Base-by-base conservation (phyloP, 768 basidiomycete genomes). In the Russula griseocarnosa region DNA sequence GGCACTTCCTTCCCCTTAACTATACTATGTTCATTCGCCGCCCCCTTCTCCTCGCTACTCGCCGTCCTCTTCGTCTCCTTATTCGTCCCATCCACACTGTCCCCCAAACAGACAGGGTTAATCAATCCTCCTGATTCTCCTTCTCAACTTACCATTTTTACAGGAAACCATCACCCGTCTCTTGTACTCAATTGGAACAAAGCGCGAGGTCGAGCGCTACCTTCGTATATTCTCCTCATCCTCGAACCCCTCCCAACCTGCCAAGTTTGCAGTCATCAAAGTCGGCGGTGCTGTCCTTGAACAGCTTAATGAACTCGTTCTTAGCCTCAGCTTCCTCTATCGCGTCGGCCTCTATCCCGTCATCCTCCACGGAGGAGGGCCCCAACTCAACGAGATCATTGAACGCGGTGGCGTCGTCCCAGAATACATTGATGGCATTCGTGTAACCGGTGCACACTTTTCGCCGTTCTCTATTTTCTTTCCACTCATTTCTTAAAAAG, bases 331-430 rank as follows among this genome's bases (percentile, higher is more conserved):
- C 76, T 99, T 98, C 81, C 80, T 99, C 63, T 96, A 96, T 77
- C 86, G 94, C 36, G 89, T 99, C 55, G 97, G 97, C 4, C 83
- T 99, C n/a, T 99, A 96, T 77, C 97, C 97, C 0, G 90, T 99
- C 64, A 86, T 99, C 55, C 83, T 99, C 6, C 97, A 99, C 77
- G 97, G 97, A 55, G 96, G 88, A 65, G 96, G 96, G 30, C 96
- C 94, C 24, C 95, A 97, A 73, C 77, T 96, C 68, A 99, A 99
- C 77, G 86, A 87, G 65, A 92, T 97, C 69, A 87, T 99, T 66
- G 94, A 98, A 71, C 77, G 83, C 26, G 95, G 93, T 72, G 97
- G 97, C 36, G 86, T 98, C 57, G 83, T 94, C 26, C 95, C 97
- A 1, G 94, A 98, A 76, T 98, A 98, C 76, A 94, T 91, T 67